Evolutionary conservation across 2,329 filamentous ascomycete species (phyloP), one percentile per base, ranked within the genome.

Genomic region (Colletotrichum incanum): DNA sequence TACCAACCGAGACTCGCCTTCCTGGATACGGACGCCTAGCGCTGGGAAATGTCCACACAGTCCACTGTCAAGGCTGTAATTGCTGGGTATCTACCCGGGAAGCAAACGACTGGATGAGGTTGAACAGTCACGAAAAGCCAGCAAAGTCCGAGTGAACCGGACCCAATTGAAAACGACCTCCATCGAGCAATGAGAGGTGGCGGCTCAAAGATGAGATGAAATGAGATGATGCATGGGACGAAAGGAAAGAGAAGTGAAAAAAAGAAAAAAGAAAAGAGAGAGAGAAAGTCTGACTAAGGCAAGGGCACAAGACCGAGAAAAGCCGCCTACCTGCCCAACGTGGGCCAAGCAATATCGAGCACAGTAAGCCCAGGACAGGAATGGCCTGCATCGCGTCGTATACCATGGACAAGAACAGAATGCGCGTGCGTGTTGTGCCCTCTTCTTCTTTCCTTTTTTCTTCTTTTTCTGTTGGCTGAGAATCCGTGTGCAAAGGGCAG

Each of bases 141-240:
- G 16, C 18, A 20, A 12, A 18, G 6, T 3, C 16, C 26, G 8
- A 54, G 6, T 5, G 50, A 12, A 54, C 28, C 16, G 16, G 28
- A 11, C 28, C 16, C 28, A 34, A 47, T 28, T 20, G 41, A 16
- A 34, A 34, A 20, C 26, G n/a, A 5, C 41, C 26, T 60, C 34
- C 55, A 23, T 65, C 47, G 56, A 43, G 37, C 65, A 50, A 67
- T 55, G 37, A 37, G 39, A 55, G 37, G 47, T 67, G 47, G 16
- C 26, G 37, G 37, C 34, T 31, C 60, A 43, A 6, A n/a, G 54
- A 66, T 62, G 56, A 45, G 65, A 71, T 54, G 65, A 71, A 59
- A 71, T 63, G 65, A 47, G 63, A 50, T 23, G 68, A 45, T 52
- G 50, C 65, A 71, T 71, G 52, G 58, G 65, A 68, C 47, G 62